Percentiles rank a stretch among this genome's conserved stretches.
phyloP scores from a whole-genome alignment of 2,329 filamentous ascomycete genomes.

The Neoarthrinium moseri region DNA sequence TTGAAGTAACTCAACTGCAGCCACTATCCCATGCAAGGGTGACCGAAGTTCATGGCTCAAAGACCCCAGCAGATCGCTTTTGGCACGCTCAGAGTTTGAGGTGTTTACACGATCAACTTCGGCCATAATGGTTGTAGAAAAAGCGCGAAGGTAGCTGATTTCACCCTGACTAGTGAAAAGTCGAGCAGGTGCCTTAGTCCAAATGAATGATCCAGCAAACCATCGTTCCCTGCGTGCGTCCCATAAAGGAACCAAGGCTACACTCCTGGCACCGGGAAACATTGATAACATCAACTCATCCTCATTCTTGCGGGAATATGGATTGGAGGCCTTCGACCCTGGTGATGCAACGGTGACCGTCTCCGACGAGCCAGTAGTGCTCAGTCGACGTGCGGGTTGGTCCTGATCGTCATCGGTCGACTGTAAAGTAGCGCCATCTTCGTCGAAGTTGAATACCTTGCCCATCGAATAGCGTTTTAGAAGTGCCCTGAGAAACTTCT shows the following conservation, averaged over 20 bases:
- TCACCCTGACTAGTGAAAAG: conserved; percentile 44
- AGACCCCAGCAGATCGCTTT: conserved; percentile 57
- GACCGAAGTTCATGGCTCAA: conserved; percentile 61
- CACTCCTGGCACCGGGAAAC: conserved; percentile 42
- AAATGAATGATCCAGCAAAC: conserved; percentile 49
- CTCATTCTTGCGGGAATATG: conserved; percentile 19
- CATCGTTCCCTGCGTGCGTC: conserved; percentile 43
- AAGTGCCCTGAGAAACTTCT: conserved; percentile 37
- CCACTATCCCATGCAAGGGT: conserved; percentile 58
- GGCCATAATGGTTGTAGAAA: conserved; percentile 54
- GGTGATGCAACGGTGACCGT: neutral
- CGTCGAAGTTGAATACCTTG: conserved; percentile 44
- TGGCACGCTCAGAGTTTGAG: conserved; percentile 40
- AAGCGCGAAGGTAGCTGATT: conserved; percentile 47
- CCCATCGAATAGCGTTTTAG: conserved; percentile 44
- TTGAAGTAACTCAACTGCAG: conserved; percentile 50
- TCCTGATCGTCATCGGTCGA: conserved; percentile 21
- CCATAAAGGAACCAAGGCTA: conserved; percentile 49
- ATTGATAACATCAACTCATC: conserved; percentile 27
- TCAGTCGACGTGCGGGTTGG: neutral
- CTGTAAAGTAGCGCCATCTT: conserved; percentile 31
- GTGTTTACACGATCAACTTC: conserved; percentile 47
- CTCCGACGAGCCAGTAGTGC: no score
- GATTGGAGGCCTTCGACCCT: neutral
- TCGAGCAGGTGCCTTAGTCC: conserved; percentile 40